Evolutionary conservation across 768 basidiomycete genomes (phyloP).

Genomic region (Gyrodon lividus): DNA sequence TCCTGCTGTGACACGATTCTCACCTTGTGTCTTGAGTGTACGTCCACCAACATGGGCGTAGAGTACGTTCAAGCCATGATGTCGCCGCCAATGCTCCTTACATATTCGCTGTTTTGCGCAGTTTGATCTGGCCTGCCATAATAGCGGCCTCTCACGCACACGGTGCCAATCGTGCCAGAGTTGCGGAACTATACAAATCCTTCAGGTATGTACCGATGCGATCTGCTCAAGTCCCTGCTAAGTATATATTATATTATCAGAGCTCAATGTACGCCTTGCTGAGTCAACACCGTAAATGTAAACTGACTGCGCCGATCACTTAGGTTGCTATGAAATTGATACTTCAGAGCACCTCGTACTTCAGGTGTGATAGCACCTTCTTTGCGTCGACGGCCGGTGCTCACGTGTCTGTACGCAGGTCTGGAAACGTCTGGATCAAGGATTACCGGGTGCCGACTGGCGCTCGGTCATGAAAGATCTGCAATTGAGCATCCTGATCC

Average conservation of each 20-base stretch:
- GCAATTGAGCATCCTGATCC: conserved; percentile 23
- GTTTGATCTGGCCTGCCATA: conserved; percentile 33
- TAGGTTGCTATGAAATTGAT: conserved; percentile 39
- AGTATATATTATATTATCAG: conserved; percentile 16
- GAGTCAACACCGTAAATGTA: conserved; percentile 10
- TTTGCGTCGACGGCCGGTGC: conserved; percentile 20
- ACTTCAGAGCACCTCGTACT: conserved; percentile 35
- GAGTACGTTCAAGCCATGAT: conserved; percentile 30
- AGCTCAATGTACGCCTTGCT: conserved; percentile 23
- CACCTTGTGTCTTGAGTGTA: conserved; percentile 29
- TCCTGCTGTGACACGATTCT: conserved; percentile 27
- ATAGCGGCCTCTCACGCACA: conserved; percentile 30
- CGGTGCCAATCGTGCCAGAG: conserved; percentile 23
- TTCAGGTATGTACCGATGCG: conserved; percentile 26
- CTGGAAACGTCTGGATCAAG: conserved; percentile 36
- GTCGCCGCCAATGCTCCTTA: conserved; percentile 8
- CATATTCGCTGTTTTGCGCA: conserved; percentile 14
- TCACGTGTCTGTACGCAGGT: conserved; percentile 25
- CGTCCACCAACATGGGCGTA: conserved; percentile 28
- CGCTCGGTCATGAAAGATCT: conserved; percentile 37
- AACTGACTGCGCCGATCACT: conserved; percentile 18
- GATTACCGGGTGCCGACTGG: conserved; percentile 30
- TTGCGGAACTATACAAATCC: conserved; percentile 27
- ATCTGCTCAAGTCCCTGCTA: conserved; percentile 8
- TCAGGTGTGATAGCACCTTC: conserved; percentile 26